Conservation (phyloP, 1,139 yeast species). For the Kodamaea derodonti region DNA sequence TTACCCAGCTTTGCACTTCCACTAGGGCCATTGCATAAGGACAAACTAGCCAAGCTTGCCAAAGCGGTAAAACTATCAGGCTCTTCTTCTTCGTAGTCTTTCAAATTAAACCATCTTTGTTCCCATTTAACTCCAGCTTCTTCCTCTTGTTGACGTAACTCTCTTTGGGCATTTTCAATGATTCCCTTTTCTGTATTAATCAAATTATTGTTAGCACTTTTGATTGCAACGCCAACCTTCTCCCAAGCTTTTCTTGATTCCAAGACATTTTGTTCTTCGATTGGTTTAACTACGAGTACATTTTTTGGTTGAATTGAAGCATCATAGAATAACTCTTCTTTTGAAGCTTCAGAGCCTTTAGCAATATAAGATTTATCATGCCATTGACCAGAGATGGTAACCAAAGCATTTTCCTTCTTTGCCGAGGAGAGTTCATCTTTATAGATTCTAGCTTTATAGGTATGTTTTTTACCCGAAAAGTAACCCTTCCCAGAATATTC, state of each 20-base stretch:
- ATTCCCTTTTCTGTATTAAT: conserved; percentile 71
- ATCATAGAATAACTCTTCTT: conserved; percentile 63
- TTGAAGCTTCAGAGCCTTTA: conserved; percentile 36
- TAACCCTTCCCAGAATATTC: conserved; percentile 93
- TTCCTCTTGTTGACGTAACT: conserved; percentile 65
- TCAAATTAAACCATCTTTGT: conserved; percentile 71
- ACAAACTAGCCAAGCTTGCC: conserved; percentile 52
- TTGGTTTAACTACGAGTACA: conserved; percentile 67
- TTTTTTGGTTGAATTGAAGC: conserved; percentile 52
- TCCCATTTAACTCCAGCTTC: conserved; percentile 64
- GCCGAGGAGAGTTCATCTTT: conserved; percentile 47
- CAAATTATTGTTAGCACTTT: conserved; percentile 64
- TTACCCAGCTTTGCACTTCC: conserved; percentile 56
- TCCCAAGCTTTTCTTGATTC: conserved; percentile 86
- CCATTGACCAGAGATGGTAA: conserved; percentile 90
- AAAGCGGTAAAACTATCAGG: conserved; percentile 48
- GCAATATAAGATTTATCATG: conserved; percentile 60
- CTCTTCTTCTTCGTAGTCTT: conserved; percentile 38
- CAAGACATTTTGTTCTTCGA: conserved; percentile 67
- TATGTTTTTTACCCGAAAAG: conserved; percentile 92
- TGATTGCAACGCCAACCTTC: conserved; percentile 85
- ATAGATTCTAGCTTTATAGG: conserved; percentile 80
- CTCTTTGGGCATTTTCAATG: conserved; percentile 83
- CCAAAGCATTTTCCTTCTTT: conserved; percentile 61
- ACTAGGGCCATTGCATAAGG: conserved; percentile 62